Percentiles rank a stretch among this genome's conserved stretches.
Evolutionary conservation across 2,329 filamentous ascomycete genomes (phyloP).

Genomic region (Tetracladium maxilliforme): DNA sequence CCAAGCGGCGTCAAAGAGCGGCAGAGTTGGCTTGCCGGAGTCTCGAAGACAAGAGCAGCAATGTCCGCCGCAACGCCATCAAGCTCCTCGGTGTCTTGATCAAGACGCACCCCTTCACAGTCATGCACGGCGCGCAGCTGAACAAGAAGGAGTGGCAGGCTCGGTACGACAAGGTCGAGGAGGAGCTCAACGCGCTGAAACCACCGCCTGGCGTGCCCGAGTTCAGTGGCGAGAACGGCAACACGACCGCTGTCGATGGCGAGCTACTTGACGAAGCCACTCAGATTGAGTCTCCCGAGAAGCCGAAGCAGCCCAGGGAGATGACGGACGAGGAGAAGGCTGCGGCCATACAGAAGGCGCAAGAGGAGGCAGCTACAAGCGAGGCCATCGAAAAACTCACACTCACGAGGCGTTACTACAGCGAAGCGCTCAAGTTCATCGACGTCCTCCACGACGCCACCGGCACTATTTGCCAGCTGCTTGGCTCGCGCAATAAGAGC

Average conservation of each 20-base stretch:
- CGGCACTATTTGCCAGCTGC: slow-evolving; percentile 65
- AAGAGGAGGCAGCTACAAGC: slow-evolving; percentile 76
- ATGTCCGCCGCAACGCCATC: slow-evolving; percentile 88
- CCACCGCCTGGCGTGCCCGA: slow-evolving; percentile 63
- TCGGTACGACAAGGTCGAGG: slow-evolving; percentile 68
- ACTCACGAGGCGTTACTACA: slow-evolving; percentile 77
- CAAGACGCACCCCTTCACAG: slow-evolving; percentile 85
- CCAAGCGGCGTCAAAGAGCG: slow-evolving; percentile 76
- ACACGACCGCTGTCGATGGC: slow-evolving; percentile 59
- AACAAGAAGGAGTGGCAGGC: slow-evolving; percentile 74
- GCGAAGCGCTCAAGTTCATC: slow-evolving; percentile 88
- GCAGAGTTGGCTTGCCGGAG: slow-evolving; percentile 80
- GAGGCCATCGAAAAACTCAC: slow-evolving; percentile 81
- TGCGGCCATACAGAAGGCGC: slow-evolving; percentile 61
- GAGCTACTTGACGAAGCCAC: slow-evolving; percentile 80
- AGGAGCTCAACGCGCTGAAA: slow-evolving; percentile 66
- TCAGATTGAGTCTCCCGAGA: slow-evolving; percentile 56
- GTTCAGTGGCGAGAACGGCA: slow-evolving; percentile 47
- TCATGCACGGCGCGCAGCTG: slow-evolving; percentile 80
- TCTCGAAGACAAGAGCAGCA: slow-evolving; percentile 95
- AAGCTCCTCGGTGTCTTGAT: slow-evolving; percentile 80
- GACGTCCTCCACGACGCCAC: slow-evolving; percentile 79
- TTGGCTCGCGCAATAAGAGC: slow-evolving; percentile 93
- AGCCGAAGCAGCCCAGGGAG: too few relatives aligned
- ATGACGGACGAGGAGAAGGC: slow-evolving; percentile 72